Percentiles rank a stretch among this genome's conserved stretches.
phyloP scores from a whole-genome alignment of 2,329 filamentous ascomycete species.

The Ophiostoma angusticollis region DNA sequence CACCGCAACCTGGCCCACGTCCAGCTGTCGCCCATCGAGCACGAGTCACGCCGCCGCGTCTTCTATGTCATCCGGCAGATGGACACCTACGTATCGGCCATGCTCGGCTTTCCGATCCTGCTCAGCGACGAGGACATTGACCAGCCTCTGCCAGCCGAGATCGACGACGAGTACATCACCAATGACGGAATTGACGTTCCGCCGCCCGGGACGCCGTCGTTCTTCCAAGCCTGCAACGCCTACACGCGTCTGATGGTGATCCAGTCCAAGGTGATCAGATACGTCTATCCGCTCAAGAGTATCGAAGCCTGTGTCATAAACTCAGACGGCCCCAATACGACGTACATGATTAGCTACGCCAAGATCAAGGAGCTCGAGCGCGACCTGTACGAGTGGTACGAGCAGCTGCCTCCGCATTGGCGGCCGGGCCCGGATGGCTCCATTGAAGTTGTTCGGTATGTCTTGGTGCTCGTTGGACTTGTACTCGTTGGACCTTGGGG shows the following conservation, averaged over 20 bases:
- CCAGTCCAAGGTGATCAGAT: constrained; percentile 50
- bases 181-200: constrained; percentile 41
- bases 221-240: constrained; percentile 53
- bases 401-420: constrained; percentile 59
- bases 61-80: constrained; percentile 59
- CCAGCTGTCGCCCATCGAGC: constrained; percentile 48
- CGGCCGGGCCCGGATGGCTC: constrained; percentile 67
- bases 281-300: constrained; percentile 52
- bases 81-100: constrained; percentile 56
- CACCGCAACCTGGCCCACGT: constrained; percentile 59
- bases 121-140: constrained; percentile 54
- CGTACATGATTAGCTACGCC: constrained; percentile 50
- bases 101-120: constrained; percentile 53
- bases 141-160: constrained; percentile 49
- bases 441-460: constrained; percentile 63
- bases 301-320: constrained; percentile 33
- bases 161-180: constrained; percentile 57
- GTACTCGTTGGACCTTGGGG: too few species aligned
- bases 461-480: constrained; percentile 7
- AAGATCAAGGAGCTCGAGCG: constrained; percentile 52
- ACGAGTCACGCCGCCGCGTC: constrained; percentile 49
- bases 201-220: constrained; percentile 42
- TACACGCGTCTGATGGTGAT: constrained; percentile 52
- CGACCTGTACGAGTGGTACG: constrained; percentile 51
- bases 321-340: constrained; percentile 30